Conservation (phyloP, 768 basidiomycete genomes). For the Termitomyces sp. region DNA sequence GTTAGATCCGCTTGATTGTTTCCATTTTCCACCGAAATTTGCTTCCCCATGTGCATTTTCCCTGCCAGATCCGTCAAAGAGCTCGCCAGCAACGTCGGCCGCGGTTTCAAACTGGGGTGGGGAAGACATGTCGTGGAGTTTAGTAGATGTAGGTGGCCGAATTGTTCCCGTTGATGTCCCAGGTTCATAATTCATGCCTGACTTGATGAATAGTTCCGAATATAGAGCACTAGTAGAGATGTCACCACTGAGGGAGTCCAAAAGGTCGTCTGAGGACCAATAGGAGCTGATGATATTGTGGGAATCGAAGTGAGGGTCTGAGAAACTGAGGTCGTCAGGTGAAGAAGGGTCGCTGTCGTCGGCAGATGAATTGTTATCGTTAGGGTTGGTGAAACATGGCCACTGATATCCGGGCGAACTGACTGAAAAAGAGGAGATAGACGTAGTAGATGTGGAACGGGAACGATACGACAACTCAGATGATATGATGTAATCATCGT, state of each 20-base stretch:
- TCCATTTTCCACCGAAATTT: slow-evolving; percentile 4
- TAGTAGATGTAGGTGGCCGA: slow-evolving; percentile 20
- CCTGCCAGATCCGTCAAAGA: slow-evolving; percentile 22
- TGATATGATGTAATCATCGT: slow-evolving; percentile 14
- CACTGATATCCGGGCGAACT: slow-evolving; percentile 20
- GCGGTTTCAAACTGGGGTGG: background rate
- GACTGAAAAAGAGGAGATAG: slow-evolving; percentile 26
- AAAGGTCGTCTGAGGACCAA: slow-evolving; percentile 14
- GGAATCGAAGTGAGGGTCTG: slow-evolving; percentile 14
- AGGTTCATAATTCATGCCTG: slow-evolving; percentile 27
- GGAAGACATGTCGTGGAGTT: background rate
- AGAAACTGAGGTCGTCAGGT: slow-evolving; percentile 18
- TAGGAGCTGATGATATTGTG: slow-evolving; percentile 16
- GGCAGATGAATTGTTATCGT: slow-evolving; percentile 15
- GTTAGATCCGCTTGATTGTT: slow-evolving; percentile 10
- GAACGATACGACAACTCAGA: slow-evolving; percentile 32
- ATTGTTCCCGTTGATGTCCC: slow-evolving; percentile 42
- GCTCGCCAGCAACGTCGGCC: slow-evolving; percentile 13
- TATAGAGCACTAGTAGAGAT: slow-evolving; percentile 3
- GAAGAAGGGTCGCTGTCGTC: slow-evolving; percentile 23
- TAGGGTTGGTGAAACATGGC: slow-evolving; percentile 11
- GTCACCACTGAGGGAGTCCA: slow-evolving; percentile 10
- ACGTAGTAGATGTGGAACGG: slow-evolving; percentile 34
- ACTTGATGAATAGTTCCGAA: slow-evolving; percentile 13
- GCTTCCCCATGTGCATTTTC: slow-evolving; percentile 11